A percentile compares a stretch with the other conserved stretches of the same genome.
phyloP scores from a whole-genome alignment of 2,329 filamentous ascomycete species.

The Thielaviopsis euricoi region DNA sequence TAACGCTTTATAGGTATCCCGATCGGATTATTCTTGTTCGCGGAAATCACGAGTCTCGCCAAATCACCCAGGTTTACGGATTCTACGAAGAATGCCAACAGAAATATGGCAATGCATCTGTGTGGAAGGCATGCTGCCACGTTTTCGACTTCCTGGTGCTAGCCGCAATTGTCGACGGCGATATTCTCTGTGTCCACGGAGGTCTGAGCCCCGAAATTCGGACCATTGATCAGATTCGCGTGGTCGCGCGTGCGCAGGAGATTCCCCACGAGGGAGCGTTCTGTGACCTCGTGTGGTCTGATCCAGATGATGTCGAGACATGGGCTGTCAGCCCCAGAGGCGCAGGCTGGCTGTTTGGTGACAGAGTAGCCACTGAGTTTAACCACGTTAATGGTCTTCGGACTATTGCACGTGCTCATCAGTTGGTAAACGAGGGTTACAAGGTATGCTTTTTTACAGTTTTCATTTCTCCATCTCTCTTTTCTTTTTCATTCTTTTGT shows the following conservation, averaged over 20 bases:
- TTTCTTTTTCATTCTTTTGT: not conserved
- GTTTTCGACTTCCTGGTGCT: constrained; percentile 97
- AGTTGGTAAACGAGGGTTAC: constrained; percentile 95
- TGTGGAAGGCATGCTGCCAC: constrained; percentile 99
- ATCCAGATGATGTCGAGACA: constrained; percentile 91
- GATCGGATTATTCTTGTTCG: constrained; percentile 90
- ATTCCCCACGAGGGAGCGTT: constrained; percentile 98
- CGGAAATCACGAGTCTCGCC: constrained; percentile 93
- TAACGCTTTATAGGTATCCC: constrained; percentile 56
- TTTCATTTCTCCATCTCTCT: no score
- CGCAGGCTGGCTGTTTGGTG: constrained; percentile 95
- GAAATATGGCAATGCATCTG: constrained; percentile 96
- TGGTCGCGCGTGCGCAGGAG: constrained; percentile 92
- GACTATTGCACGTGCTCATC: constrained; percentile 91
- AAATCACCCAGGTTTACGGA: constrained; percentile 95
- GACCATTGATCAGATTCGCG: constrained; percentile 96
- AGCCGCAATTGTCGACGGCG: constrained; percentile 92
- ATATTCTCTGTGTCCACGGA: constrained; percentile 96
- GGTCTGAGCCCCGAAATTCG: constrained; percentile 81
- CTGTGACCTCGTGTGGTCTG: constrained; percentile 95
- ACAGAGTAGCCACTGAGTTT: constrained; percentile 95
- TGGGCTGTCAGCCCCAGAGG: constrained; percentile 90
- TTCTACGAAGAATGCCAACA: constrained; percentile 98
- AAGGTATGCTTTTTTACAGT: constrained; percentile 47
- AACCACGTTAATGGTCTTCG: constrained; percentile 92